Evolutionary conservation across 768 basidiomycete genomes (phyloP), one percentile per base, ranked within the genome.

Genomic region (Vararia minispora): DNA sequence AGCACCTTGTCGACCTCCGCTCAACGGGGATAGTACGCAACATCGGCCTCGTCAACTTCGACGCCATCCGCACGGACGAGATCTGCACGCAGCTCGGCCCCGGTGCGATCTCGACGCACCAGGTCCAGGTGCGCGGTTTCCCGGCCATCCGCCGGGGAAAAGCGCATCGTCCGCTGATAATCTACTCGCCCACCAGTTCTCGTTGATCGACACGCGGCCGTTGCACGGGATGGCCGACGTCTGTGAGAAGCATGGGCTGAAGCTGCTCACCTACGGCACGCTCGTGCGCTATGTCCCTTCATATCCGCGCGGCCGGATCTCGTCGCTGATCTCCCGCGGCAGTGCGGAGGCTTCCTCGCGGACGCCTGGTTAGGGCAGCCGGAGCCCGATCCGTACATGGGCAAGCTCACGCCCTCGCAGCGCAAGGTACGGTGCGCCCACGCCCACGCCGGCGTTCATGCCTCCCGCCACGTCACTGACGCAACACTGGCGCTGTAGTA

Each of bases 331-430:
- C 17, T 32, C 46, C 13, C 5, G 16, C 21, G 24, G 36, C 51
- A 89, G 86, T 88, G 86, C 48, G 86, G 86, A 6, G 86, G 85
- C 3, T 86, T 89, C 52, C 65, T 89, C 30, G 62, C 83, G 3
- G 83, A 88, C 53, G 69, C 69, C 42, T 89, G 84, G 83, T 62
- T 89, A 11, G 63, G 66, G 35, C 50, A 64, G 42, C 63, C 73
- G 2, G 78, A 82, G 51, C 86, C 86, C 2, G 79, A 86, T 62
- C 61, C 68, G 9, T 89, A 89, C 47, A 64, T 69, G 14, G 69
- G 70, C 25, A 58, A 65, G 42, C 61, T 88, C 49, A 87, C 82
- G 0, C 85, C 87, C 4, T 89, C 86, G 2, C 83, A 86, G 53
- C 66, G 87, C 52, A 89, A 89, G 71, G 85, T 73, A 50, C 51